Evolutionary conservation across 2,329 filamentous ascomycete species (phyloP), one percentile per base, ranked within the genome.

Genomic region (Neospermospora avenae): DNA sequence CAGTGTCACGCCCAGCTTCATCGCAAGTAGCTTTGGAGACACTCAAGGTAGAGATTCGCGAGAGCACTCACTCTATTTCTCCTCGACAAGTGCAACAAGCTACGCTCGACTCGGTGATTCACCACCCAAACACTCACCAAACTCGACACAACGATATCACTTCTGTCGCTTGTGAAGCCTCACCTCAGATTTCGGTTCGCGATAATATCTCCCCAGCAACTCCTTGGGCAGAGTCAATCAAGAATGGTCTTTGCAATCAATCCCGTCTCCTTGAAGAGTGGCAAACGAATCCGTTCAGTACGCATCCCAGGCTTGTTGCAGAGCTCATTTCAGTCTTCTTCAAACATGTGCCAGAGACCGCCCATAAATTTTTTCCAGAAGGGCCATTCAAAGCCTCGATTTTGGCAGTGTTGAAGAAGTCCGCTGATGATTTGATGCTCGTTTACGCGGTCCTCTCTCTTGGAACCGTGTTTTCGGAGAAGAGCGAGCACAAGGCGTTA

Each of bases 361-460:
- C 80, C 10, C 84, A 82, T 65, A 76, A 77, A 61, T 80, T 87
- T 63, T 83, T 86, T 60, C 83, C 84, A 2, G 76, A 77, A 37
- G 71, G 75, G 41, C 74, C 77, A 10, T 86, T 87, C 64, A 73
- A 78, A 25, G 68, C 74, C 22, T 87, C 84, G 85, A 72, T 84
- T 35, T 76, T 76, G 53, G 77, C 75, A 16, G 74, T 71, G 39
- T 70, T 51, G 2, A 64, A 77, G 10, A 84, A 83, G 66, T 79
- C 76, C 13, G 71, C 74, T 22, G 77, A 81, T 42, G 84, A 87
- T 67, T 75, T 81, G 42, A 84, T 86, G 80, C 74, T 87, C 3
- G 73, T 87, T 10, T 86, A 87, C 68, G 78, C 81, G 1, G 78
- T 86, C 66, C 76, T 88, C 62, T 80, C 83, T 1, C 69, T 85